Percentiles rank a stretch among this genome's conserved stretches.
Conservation (phyloP, 495 filamentous ascomycete species). For the Penicillium taxi region DNA sequence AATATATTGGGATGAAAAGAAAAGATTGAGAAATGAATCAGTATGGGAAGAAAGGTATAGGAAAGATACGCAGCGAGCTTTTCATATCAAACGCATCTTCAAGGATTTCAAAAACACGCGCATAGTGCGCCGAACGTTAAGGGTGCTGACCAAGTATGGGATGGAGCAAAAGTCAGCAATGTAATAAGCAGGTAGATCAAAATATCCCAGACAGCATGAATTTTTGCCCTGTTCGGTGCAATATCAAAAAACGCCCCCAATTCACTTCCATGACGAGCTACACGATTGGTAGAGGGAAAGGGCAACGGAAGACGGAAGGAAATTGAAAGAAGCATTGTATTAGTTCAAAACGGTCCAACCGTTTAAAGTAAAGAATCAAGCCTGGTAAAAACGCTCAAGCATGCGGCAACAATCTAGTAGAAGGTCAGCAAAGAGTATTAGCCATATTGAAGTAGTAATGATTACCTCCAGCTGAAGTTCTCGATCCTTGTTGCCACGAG, state of each 20-base stretch:
- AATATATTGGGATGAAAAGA: too few relatives aligned
- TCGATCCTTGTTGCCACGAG: conserved; percentile 57
- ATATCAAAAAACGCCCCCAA: conserved; percentile 23
- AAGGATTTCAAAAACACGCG: too few relatives aligned
- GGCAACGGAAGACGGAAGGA: conserved; percentile 1
- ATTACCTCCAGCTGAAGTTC: conserved; percentile 88
- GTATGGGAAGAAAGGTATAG: too few relatives aligned
- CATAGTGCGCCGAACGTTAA: too few relatives aligned
- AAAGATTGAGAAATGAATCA: too few relatives aligned
- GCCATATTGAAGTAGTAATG: background rate
- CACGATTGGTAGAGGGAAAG: conserved; percentile 27
- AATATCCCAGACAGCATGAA: conserved; percentile 25
- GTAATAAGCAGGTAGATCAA: conserved; percentile 4
- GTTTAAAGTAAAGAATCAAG: conserved; percentile 84
- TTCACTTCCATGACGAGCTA: conserved; percentile 32
- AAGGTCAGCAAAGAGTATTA: conserved; percentile 24
- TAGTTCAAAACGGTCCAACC: conserved; percentile 15
- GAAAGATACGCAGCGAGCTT: too few relatives aligned
- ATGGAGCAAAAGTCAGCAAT: too few relatives aligned
- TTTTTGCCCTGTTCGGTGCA: conserved; percentile 20
- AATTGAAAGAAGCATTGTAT: conserved; percentile 18
- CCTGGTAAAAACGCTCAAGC: conserved; percentile 92
- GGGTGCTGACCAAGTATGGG: too few relatives aligned
- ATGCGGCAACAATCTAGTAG: conserved; percentile 75
- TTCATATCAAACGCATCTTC: too few relatives aligned